phyloP scores from a whole-genome alignment of 306 rosid genomes.

The Parietaria judaica region DNA sequence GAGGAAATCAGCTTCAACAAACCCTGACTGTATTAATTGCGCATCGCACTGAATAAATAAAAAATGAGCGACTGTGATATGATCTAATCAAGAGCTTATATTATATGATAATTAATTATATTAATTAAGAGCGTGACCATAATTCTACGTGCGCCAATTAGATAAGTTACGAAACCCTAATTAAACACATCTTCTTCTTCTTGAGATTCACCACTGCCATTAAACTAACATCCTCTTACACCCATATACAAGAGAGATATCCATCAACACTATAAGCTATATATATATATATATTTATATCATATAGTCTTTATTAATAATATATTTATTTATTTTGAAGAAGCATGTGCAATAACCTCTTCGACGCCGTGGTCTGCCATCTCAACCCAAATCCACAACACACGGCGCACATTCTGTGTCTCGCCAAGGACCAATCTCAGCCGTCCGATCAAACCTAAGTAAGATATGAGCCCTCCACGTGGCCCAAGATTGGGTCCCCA shows the following conservation, averaged over 20 bases:
- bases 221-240: slow-evolving; percentile 25
- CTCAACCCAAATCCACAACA: slow-evolving; percentile 30
- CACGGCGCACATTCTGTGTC: slow-evolving; percentile 41
- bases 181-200: slow-evolving; percentile 5
- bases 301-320: neutral
- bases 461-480: slow-evolving; percentile 14
- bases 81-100: neutral
- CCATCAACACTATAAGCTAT: neutral
- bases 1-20: neutral
- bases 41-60: neutral
- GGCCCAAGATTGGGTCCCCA: slow-evolving; percentile 22
- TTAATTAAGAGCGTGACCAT: neutral
- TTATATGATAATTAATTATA: neutral
- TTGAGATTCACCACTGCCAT: slow-evolving; percentile 50
- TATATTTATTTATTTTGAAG: neutral
- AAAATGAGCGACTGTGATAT: too few relatives aligned
- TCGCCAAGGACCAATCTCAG: slow-evolving; percentile 14
- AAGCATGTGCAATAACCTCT: slow-evolving; percentile 16
- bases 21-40: slow-evolving; percentile 4
- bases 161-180: neutral
- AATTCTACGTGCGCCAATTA: neutral
- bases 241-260: neutral
- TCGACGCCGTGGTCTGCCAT: slow-evolving; percentile 40
- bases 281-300: neutral
- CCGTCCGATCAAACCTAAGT: slow-evolving; percentile 5